Evolutionary conservation across 2,329 filamentous ascomycete species (phyloP).

Genomic region (Neofusicoccum cordaticola): DNA sequence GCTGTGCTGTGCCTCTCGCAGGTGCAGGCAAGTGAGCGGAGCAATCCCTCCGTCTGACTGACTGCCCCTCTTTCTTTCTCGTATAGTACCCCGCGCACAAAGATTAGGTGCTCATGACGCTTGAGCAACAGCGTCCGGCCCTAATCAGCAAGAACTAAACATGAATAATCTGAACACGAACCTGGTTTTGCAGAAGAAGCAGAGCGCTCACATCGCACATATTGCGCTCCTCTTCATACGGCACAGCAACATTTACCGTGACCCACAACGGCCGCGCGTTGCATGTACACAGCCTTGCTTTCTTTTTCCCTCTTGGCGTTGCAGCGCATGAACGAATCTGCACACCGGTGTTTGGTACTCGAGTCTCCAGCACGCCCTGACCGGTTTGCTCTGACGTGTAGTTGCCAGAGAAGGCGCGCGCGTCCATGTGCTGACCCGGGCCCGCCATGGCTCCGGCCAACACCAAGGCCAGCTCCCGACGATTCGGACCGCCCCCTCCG

Average conservation of each 20-base stretch:
- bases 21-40: neutral
- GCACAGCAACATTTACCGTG: neutral
- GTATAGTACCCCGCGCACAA: neutral
- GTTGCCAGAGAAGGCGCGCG: too few species aligned
- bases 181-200: too few species aligned
- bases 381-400: too few species aligned
- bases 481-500: neutral
- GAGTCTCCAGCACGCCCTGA: neutral
- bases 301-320: neutral
- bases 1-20: neutral
- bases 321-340: neutral
- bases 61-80: neutral
- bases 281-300: neutral
- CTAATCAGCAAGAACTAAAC: neutral
- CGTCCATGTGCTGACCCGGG: neutral
- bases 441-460: too few species aligned
- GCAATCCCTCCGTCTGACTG: constrained; percentile 8
- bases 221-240: neutral
- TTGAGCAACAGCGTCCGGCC: neutral
- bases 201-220: neutral
- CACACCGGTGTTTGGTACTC: neutral
- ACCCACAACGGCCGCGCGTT: neutral
- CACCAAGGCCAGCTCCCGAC: neutral
- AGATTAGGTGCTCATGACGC: neutral
- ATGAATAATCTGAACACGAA: neutral